Evolutionary conservation across 306 rosid genomes (phyloP).

Genomic region (Trifolium fragiferum): DNA sequence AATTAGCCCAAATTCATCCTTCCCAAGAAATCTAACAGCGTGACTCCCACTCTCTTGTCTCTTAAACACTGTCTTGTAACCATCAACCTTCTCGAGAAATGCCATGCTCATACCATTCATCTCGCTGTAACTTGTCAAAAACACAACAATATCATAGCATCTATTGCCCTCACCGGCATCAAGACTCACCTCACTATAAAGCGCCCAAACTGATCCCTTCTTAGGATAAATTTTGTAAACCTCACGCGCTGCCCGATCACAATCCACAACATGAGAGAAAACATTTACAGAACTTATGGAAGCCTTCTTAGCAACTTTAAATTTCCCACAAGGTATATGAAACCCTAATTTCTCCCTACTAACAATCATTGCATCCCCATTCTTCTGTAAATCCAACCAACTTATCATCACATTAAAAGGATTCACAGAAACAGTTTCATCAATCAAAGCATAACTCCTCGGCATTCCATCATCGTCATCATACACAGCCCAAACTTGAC

Average conservation of each 20-base stretch:
- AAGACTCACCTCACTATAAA: constrained; percentile 56
- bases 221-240: constrained; percentile 76
- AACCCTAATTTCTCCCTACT: constrained; percentile 62
- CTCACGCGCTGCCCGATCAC: constrained; percentile 71
- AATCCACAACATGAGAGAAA: constrained; percentile 80
- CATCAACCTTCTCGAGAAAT: constrained; percentile 88
- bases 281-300: constrained; percentile 61
- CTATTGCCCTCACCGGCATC: constrained; percentile 51
- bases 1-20: constrained; percentile 56
- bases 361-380: constrained; percentile 55
- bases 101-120: constrained; percentile 79
- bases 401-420: constrained; percentile 81
- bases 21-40: constrained; percentile 70
- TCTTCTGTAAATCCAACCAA: constrained; percentile 78
- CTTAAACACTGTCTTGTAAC: constrained; percentile 80
- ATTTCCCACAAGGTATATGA: constrained; percentile 79
- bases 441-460: constrained; percentile 74
- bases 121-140: constrained; percentile 76
- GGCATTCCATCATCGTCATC: constrained; percentile 90
- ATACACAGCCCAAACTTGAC: constrained; percentile 91
- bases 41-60: constrained; percentile 73
- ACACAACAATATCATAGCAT: constrained; percentile 68
- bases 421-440: constrained; percentile 61
- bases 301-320: constrained; percentile 63
- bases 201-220: constrained; percentile 95